A percentile compares a stretch with the other conserved stretches of the same genome.
These are phyloP conservation scores for Vanderwaltozyma polyspora DNA, from an alignment of 805 yeast species.

Conservation along the genomic window DNA sequence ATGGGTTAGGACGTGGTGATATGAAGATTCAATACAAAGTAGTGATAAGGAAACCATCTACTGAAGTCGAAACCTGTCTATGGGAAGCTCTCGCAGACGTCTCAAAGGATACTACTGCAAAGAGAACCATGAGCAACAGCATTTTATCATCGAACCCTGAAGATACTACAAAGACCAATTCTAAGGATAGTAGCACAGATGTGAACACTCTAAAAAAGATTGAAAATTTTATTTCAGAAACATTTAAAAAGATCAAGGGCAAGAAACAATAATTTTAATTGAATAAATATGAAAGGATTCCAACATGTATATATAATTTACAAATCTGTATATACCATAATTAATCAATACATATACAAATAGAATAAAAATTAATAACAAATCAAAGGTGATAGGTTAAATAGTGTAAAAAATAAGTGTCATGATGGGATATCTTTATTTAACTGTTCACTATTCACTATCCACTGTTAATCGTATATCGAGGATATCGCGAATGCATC, in stretches of 20 bases:
- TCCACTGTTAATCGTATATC: too few species aligned
- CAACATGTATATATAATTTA: too few species aligned
- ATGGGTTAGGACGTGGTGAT: constrained; percentile 53
- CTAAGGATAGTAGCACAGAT: constrained; percentile 13
- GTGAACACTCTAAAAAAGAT: constrained; percentile 36
- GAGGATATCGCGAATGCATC: too few species aligned
- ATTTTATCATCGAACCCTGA: neutral
- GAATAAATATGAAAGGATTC: neutral
- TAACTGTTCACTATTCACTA: too few species aligned
- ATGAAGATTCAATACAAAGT: constrained; percentile 66
- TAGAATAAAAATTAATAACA: too few species aligned
- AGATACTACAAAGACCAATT: constrained; percentile 7
- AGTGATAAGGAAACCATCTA: constrained; percentile 59
- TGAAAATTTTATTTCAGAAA: constrained; percentile 46
- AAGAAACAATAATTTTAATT: constrained; percentile 9
- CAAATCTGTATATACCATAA: too few species aligned
- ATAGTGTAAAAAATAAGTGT: too few species aligned
- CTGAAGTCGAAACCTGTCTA: constrained; percentile 76
- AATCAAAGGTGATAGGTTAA: too few species aligned
- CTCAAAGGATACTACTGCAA: constrained; percentile 69
- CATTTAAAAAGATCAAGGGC: constrained; percentile 40
- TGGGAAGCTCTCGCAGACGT: constrained; percentile 94
- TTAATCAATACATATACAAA: too few species aligned
- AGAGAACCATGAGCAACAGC: constrained; percentile 32
- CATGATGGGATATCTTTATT: too few species aligned